These are phyloP conservation scores for Sindora glabra DNA, from an alignment of 306 rosid genomes.

Conservation along the genomic window DNA sequence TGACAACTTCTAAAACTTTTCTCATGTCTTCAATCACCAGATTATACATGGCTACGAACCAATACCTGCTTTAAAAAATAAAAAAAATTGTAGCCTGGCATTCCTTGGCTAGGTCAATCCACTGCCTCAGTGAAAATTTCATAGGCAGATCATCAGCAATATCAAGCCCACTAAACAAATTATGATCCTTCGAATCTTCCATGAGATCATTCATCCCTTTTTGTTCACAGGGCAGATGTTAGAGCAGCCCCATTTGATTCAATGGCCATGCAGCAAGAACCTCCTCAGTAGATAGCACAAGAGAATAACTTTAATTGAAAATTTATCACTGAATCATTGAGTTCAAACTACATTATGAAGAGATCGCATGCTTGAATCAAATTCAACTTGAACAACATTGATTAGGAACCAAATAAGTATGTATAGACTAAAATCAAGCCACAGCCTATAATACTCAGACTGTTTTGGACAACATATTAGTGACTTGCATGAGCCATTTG, in stretches of 20 bases:
- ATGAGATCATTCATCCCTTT: constrained; percentile 60
- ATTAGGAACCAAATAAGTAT: neutral
- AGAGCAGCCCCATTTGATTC: constrained; percentile 73
- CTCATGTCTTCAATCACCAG: neutral
- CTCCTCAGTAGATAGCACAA: constrained; percentile 90
- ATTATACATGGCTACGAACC: neutral
- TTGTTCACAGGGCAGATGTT: constrained; percentile 64
- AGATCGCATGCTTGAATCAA: neutral
- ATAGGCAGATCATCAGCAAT: constrained; percentile 55
- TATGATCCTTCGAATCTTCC: constrained; percentile 57
- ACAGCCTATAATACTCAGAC: neutral
- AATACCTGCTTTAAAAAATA: constrained; percentile 85
- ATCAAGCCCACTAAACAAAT: constrained; percentile 84
- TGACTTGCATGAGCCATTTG: neutral
- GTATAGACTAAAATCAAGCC: too few relatives aligned
- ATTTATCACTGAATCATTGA: constrained; percentile 1
- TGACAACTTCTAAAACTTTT: neutral
- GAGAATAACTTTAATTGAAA: constrained; percentile 63
- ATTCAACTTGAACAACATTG: neutral
- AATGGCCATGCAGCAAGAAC: constrained; percentile 89
- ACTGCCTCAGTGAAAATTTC: constrained; percentile 52
- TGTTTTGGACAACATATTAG: neutral
- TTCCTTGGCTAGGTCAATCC: constrained; percentile 82
- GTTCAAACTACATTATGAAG: neutral
- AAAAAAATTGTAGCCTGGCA: constrained; percentile 73